A percentile compares a stretch with the other conserved stretches of the same genome.
Evolutionary conservation across 176 grass and related monocot genomes (phyloP).

Genomic region (Hordeum marinum): DNA sequence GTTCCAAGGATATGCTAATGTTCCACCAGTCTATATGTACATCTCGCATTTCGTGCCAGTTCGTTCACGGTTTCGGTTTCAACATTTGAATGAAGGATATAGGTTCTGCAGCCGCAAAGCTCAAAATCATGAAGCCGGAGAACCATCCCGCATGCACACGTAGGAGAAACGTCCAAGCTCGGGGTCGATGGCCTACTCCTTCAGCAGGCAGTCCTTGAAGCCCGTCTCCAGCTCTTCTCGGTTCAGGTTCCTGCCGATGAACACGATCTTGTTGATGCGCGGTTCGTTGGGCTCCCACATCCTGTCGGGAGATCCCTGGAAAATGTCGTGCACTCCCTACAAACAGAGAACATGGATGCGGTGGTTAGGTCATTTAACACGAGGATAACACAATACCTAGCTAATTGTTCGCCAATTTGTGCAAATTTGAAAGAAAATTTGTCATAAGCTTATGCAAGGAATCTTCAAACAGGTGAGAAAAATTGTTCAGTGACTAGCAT

Average conservation of each 20-base stretch:
- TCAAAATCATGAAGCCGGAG: constrained; percentile 65
- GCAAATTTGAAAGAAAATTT: background rate
- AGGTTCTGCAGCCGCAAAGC: constrained; percentile 44
- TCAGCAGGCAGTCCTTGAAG: constrained; percentile 82
- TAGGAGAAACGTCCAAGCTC: background rate
- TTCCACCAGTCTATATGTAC: background rate
- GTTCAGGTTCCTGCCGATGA: constrained; percentile 88
- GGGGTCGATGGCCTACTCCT: background rate
- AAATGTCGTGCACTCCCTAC: constrained; percentile 97
- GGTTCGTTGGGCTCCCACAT: constrained; percentile 72
- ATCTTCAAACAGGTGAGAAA: background rate
- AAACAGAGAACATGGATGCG: background rate
- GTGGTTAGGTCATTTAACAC: background rate
- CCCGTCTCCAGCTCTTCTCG: constrained; percentile 79
- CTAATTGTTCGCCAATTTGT: background rate
- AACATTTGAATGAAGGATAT: background rate
- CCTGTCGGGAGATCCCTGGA: constrained; percentile 97
- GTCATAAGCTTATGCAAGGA: background rate
- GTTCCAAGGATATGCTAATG: background rate
- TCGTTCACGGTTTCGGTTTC: background rate
- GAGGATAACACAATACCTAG: background rate
- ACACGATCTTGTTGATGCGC: constrained; percentile 94
- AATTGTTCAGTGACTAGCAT: background rate
- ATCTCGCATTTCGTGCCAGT: background rate
- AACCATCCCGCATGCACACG: background rate